Evolutionary conservation across 2,329 filamentous ascomycete genomes (phyloP), one percentile per base, ranked within the genome.

Genomic region (Aspergillus sp.): DNA sequence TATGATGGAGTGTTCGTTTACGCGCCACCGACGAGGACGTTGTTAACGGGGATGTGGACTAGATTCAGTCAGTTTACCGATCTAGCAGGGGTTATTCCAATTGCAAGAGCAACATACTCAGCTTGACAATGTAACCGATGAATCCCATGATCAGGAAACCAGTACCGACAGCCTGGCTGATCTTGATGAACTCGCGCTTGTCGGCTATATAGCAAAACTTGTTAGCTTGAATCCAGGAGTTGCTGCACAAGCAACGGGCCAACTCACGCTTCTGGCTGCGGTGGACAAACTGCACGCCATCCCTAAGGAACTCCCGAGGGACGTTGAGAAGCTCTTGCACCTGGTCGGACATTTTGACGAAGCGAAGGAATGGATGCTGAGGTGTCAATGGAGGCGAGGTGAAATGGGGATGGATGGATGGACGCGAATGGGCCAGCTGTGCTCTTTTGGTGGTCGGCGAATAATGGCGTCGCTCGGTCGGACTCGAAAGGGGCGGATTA

Each of bases 91-190:
- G 4, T 36, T 13, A 13, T 13, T 12, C 45, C 19, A 25, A 19
- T 25, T 3, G 30, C 10, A 57, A 43, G 53, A 43, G 48, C 17
- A 23, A 77, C 82, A 65, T 70, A 85, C 84, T 85, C 74, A 86
- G 74, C 77, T 86, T 86, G 65, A 86, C 83, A 58, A 86, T 79
- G 74, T 86, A 86, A 62, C 84, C 84, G 67, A 85, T 86, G 53
- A 82, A 74, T 12, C 64, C 75, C 84, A 86, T 86, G 63, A 86
- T 82, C 57, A 86, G 72, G 74, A 86, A 86, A 2, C 84, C 84
- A 71, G 85, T 83, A 65, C 83, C 84, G 55, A 86, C 84, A 56
- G 83, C 84, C 75, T 86, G 84, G 65, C 81, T 83, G 72, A 86
- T 86, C 74, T 85, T 85, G 69, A 86, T 79, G 72, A 86, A 86